Base-by-base conservation (phyloP, 805 yeast genomes). In the Yamadazyma paraphyllophila region DNA sequence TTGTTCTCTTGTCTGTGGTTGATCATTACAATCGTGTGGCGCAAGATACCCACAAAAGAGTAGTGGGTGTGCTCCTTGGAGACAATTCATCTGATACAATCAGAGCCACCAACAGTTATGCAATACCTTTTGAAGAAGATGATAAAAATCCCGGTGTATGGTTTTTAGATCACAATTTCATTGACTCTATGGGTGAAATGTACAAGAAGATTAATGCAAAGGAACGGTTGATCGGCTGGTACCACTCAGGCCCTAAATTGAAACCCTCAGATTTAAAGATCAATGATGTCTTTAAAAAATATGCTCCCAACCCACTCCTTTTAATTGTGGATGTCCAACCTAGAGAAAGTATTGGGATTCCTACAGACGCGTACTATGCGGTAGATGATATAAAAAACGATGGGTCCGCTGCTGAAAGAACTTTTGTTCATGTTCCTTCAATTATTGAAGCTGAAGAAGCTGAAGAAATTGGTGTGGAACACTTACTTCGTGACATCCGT, bases 401-500 rank as follows among this genome's bases (percentile, higher is more conserved):
- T 65, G 99, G 99, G 15, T 81, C 96, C 1, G 81, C 91, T 4
- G 87, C 96, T 7, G 96, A 89, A 61, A 85, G 85, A 67, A 90
- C 97, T 3, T 94, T 94, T 69, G 80, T 88, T 39, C 99, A 94
- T 66, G 82, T 92, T 26, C 97, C 98, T 9, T 88, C 97, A 11
- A 74, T 80, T 25, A 89, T 95, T 52, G 92, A 88, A 62, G 99
- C 99, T 2, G 99, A 94, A 62, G 99, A 94, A 63, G 99, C 99
- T 8, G 99, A 94, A 68, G 99, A 94, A 67, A 94, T 94, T 55
- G 99, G 99, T 51, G 99, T 94, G 11, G 99, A 94, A 66, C 99
- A 94, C 64, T 69, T 94, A 49, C 69, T 94, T 49, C 83, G 98
- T 60, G 99, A 94, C 60, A 89, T 90, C 17, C 81, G 97, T 59